Base-by-base conservation (phyloP, 2,329 filamentous ascomycete species). In the Endothia cerciana region DNA sequence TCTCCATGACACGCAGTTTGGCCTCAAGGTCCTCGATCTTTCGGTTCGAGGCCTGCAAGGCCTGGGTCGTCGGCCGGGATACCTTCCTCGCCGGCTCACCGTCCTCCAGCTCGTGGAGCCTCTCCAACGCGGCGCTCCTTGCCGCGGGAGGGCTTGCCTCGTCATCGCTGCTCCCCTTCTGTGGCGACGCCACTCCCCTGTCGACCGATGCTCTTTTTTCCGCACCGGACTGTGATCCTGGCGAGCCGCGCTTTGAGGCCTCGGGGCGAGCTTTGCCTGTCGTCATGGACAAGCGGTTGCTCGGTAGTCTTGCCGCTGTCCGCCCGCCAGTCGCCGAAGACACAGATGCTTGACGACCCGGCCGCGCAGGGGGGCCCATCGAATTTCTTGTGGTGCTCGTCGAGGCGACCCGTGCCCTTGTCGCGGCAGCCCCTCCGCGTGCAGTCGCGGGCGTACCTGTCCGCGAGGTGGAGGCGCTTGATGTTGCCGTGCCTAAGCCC, bases 1-100 rank as follows among this genome's bases (percentile, higher is more conserved):
- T 92, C 76, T 99, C 94, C 72, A 98, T 82, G 3, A 97, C 84
- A 63, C 90, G 89, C 2, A 98, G 80, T 75, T 97, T 97, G 0
- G 92, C 89, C 75, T 97, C 93, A 19, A 97, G 81, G 70, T 97
- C 92, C 71, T 97, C 94, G 25, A 94, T 87, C 73, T 96, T 91
- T 69, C 90, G 84, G 28, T 80, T 83, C 1, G 84, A 78, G 0
- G 85, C 81, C 60, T 68, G 66, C 13, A 68, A 59, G 5, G 66
- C 66, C 38, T 66, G 63, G 28, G 66, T 68, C 22, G 66, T 68
- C 11, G 66, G 66, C 36, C 66, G 58, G 43, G 66, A 68, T 25
- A 68, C 66, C 38, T 53, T 68, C 70, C 72, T 71, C 25, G 76
- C 71, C 28, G 77, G 73, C n/a, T 79, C 72, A 3, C 76, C 70